Percentiles rank a stretch among this genome's conserved stretches.
Conservation (phyloP, 2,329 filamentous ascomycete genomes). For the Mycosphaerella sp. region DNA sequence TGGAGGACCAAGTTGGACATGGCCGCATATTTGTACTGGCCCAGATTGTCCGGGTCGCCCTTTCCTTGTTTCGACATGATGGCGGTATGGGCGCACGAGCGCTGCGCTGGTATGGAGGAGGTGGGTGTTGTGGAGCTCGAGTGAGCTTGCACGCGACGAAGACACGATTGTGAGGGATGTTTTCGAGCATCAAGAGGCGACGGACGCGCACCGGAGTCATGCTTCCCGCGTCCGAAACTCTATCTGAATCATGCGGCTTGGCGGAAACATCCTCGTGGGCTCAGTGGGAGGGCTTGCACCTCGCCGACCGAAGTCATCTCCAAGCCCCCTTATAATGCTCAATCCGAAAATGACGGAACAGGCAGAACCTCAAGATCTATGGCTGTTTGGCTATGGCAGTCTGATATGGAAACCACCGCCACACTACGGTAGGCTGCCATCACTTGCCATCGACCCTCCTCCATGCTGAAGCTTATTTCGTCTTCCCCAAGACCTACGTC, state of each 20-base stretch:
- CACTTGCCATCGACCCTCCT: neutral
- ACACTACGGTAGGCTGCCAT: conserved; percentile 66
- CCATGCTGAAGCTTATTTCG: neutral
- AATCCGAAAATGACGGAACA: neutral
- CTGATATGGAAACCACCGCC: conserved; percentile 98
- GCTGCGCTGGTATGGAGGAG: neutral
- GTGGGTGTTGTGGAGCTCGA: neutral
- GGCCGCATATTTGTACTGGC: conserved; percentile 37
- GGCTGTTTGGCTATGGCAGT: conserved; percentile 98
- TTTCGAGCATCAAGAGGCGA: neutral
- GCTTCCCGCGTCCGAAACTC: no score
- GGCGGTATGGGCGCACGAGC: neutral
- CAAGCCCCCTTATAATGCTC: neutral
- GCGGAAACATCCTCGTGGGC: no score
- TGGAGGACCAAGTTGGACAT: conserved; percentile 99
- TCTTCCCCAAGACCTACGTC: conserved; percentile 58
- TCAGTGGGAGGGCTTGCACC: no score
- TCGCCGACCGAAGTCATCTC: neutral
- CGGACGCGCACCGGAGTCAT: neutral
- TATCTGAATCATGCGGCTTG: no score
- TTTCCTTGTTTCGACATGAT: conserved; percentile 29
- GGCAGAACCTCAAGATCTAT: conserved; percentile 53
- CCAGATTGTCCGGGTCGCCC: conserved; percentile 30
- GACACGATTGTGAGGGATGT: neutral
- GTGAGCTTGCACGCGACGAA: conserved; percentile 5